A percentile compares a stretch with the other conserved stretches of the same genome.
These are phyloP conservation scores for Yamadazyma sp. DNA, from an alignment of 1,139 yeast species.

Conservation along the genomic window DNA sequence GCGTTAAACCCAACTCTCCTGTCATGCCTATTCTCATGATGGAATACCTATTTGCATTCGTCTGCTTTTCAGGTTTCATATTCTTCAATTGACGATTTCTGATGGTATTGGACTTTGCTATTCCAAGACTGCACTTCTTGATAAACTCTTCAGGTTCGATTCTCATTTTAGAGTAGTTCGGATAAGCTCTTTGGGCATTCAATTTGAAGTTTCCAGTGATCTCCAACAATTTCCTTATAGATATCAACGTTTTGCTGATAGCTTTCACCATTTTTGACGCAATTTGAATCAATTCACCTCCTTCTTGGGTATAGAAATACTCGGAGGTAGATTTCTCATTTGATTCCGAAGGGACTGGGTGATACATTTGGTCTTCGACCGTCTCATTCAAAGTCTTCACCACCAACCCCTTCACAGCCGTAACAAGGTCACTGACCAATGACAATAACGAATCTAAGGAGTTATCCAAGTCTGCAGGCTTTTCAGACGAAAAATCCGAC, in stretches of 20 bases:
- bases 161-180: constrained; percentile 62
- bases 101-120: constrained; percentile 46
- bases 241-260: constrained; percentile 51
- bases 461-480: constrained; percentile 50
- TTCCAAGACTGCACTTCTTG: constrained; percentile 60
- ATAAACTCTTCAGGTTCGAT: constrained; percentile 67
- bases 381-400: constrained; percentile 50
- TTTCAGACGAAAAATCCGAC: constrained; percentile 40
- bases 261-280: constrained; percentile 65
- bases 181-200: constrained; percentile 64
- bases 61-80: constrained; percentile 14
- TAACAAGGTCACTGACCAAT: constrained; percentile 64
- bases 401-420: constrained; percentile 63
- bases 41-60: constrained; percentile 50
- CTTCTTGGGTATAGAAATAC: constrained; percentile 64
- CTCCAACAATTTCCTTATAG: constrained; percentile 40
- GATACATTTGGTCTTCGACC: constrained; percentile 24
- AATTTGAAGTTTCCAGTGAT: constrained; percentile 74
- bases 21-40: constrained; percentile 59
- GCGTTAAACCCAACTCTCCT: constrained; percentile 52
- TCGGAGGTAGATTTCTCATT: constrained; percentile 17
- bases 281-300: constrained; percentile 61
- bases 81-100: constrained; percentile 22
- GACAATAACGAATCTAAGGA: constrained; percentile 59
- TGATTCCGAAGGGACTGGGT: constrained; percentile 9